A percentile compares a stretch with the other conserved stretches of the same genome.
Evolutionary conservation across 345 rosid species (phyloP).

Genomic region (Lepidium sativum): DNA sequence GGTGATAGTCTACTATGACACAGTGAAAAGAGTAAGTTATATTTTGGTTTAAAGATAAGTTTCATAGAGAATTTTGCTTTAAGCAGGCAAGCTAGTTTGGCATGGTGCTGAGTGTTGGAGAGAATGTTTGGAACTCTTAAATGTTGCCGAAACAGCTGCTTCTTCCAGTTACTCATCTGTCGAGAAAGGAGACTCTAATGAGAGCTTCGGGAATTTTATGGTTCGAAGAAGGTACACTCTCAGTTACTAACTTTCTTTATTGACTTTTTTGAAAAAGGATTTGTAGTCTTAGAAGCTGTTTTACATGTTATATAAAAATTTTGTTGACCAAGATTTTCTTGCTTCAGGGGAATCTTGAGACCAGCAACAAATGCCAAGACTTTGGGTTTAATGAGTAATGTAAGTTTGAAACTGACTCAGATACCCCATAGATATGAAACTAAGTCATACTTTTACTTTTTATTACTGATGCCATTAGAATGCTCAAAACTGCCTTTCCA

Average conservation of each 20-base stretch:
- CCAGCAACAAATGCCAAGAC: slow-evolving; percentile 72
- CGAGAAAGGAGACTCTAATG: slow-evolving; percentile 20
- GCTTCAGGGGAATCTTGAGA: slow-evolving; percentile 76
- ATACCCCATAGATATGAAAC: background rate
- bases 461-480: slow-evolving; percentile 47
- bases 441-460: background rate
- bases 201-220: slow-evolving; percentile 30
- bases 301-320: background rate
- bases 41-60: background rate
- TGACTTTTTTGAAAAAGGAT: background rate
- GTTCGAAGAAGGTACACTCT: slow-evolving; percentile 63
- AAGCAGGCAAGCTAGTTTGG: slow-evolving; percentile 79
- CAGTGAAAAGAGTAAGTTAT: background rate
- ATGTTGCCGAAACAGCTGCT: slow-evolving; percentile 50
- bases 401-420: slow-evolving; percentile 28
- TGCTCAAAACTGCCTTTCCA: slow-evolving; percentile 63
- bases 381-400: slow-evolving; percentile 45
- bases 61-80: background rate
- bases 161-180: slow-evolving; percentile 16
- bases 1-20: background rate
- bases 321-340: background rate
- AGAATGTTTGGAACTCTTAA: slow-evolving; percentile 61
- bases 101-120: slow-evolving; percentile 81
- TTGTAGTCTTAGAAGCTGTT: background rate
- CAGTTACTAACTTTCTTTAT: background rate